phyloP scores from a whole-genome alignment of 2,329 filamentous ascomycete genomes.

The Pseudodiploospora longispora region DNA sequence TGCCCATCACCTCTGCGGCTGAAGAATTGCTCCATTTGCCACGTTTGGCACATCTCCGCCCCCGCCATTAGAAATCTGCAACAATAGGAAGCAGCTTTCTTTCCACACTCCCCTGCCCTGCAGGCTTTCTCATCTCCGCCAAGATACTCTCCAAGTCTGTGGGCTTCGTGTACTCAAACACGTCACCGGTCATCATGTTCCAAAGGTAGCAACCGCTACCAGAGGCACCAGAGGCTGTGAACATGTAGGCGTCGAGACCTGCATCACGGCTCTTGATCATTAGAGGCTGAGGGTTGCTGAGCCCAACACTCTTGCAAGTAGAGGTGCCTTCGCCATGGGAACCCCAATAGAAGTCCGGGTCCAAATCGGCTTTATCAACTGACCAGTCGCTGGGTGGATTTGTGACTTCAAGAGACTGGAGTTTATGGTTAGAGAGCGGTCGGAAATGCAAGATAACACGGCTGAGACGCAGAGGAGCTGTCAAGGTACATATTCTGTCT shows the following conservation, averaged over 20 bases:
- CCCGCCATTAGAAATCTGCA: too few species aligned
- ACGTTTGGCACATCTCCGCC: too few species aligned
- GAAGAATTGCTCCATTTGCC: too few species aligned
- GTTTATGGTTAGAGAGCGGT: not conserved
- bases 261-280: constrained; percentile 3
- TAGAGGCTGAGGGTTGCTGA: not conserved
- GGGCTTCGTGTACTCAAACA: constrained; percentile 5
- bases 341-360: constrained; percentile 3
- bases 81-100: not conserved
- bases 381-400: constrained; percentile 2
- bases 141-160: not conserved
- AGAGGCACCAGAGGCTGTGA: not conserved
- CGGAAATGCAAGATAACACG: not conserved
- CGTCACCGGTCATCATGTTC: constrained; percentile 4
- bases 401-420: not conserved
- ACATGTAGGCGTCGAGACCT: constrained; percentile 3
- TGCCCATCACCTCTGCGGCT: too few species aligned
- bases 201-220: constrained; percentile 1
- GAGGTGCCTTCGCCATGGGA: constrained; percentile 2
- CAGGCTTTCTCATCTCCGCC: constrained; percentile 5
- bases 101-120: not conserved
- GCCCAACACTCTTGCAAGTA: not conserved
- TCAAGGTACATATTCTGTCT: too few species aligned
- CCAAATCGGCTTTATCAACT: constrained; percentile 1
- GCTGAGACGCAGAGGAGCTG: too few species aligned